Conservation (phyloP, 129 eudicot genomes). For the Arctium lappa region DNA sequence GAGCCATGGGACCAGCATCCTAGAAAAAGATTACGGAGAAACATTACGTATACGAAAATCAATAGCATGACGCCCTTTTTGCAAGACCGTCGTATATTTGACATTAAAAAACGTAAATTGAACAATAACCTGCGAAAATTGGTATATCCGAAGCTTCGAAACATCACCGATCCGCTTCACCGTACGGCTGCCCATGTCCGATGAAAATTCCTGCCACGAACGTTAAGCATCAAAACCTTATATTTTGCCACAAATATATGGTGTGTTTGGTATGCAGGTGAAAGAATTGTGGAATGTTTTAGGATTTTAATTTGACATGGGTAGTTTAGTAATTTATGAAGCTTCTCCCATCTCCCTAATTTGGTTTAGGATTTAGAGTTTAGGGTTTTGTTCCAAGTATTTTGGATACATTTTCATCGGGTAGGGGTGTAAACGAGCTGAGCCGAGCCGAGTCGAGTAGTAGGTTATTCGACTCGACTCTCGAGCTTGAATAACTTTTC, state of each 20-base stretch:
- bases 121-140: conserved; percentile 70
- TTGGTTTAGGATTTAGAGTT: too few species aligned
- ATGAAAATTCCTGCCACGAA: conserved; percentile 79
- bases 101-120: not conserved
- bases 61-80: not conserved
- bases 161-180: conserved; percentile 94
- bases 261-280: too few species aligned
- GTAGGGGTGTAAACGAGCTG: too few species aligned
- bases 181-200: conserved; percentile 95
- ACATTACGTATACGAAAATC: not conserved
- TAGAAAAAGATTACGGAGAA: conserved; percentile 32
- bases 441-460: too few species aligned
- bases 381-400: too few species aligned
- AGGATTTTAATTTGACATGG: not conserved
- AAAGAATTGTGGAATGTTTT: too few species aligned
- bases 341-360: not conserved
- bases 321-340: not conserved
- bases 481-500: too few species aligned
- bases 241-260: too few species aligned
- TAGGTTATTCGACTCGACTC: too few species aligned
- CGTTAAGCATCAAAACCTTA: not conserved
- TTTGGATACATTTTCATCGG: too few species aligned
- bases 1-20: conserved; percentile 99
- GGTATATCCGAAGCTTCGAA: conserved; percentile 76
- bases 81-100: not conserved